Base-by-base conservation (phyloP, 805 yeast genomes). In the Saccharomycopsis fermentans region DNA sequence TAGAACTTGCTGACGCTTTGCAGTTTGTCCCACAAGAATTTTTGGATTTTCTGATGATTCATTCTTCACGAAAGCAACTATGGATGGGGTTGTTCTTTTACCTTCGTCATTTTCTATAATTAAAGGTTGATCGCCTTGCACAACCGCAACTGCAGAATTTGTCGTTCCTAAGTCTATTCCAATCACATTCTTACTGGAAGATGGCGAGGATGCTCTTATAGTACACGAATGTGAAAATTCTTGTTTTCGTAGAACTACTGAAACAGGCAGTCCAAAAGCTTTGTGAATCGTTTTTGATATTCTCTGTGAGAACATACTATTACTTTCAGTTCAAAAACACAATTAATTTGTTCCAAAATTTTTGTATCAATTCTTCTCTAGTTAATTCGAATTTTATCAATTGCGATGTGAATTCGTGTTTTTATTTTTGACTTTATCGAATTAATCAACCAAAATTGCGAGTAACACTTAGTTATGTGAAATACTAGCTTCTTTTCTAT, bases 91-190 rank as follows among this genome's bases (percentile, higher is more conserved):
- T 4, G 94, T 86, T 67, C 91, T 75, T 52, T 82, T 81, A 37
- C 92, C 94, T 72, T 87, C 88, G 61, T 83, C 86, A 67, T 86
- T 84, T 70, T 86, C 91, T 55, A 87, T 77, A 59, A 87, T 85
- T 61, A 75, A 74, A 29, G 90, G 83, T 32, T 78, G 76, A 63
- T 80, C 74, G 52, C 86, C 85, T 65, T 81, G 80, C 74, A 84
- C 83, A 58, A 85, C 74, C 9, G 95, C 95, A 35, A 87, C 92
- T 1, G 94, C 95, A 51, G 92, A 86, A 72, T 87, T 87, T 51
- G 96, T 87, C 24, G 96, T 87, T 29, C 96, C 96, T 58, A 87
- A 71, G 70, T 87, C 96, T 63, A 87, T 87, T 59, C 96, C 96
- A 55, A 86, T 81, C 4, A 86, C 90, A 26, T 43, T 21, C 8